A percentile compares a stretch with the other conserved stretches of the same genome.
These are phyloP conservation scores for Penicillium soppii DNA, from an alignment of 495 filamentous ascomycete species.

Conservation along the genomic window DNA sequence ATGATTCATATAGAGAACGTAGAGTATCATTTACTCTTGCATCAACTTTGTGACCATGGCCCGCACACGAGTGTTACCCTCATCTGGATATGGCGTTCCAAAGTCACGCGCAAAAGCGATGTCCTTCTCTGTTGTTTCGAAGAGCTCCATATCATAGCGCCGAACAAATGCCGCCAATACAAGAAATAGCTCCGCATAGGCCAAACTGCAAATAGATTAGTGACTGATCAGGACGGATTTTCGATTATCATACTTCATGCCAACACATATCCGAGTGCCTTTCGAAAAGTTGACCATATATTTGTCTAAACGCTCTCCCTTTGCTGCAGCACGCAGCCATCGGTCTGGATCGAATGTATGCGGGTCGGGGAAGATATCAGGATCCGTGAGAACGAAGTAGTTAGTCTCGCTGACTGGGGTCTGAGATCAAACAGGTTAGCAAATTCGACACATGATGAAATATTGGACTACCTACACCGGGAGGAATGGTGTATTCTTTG, in stretches of 20 bases:
- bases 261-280: slow-evolving; percentile 43
- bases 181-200: slow-evolving; percentile 45
- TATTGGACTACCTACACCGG: slow-evolving; percentile 23
- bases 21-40: too few relatives aligned
- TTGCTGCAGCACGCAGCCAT: slow-evolving; percentile 40
- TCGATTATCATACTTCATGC: slow-evolving; percentile 33
- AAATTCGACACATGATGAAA: slow-evolving; percentile 1
- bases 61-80: slow-evolving; percentile 19
- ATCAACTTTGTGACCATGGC: slow-evolving; percentile 19
- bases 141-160: slow-evolving; percentile 39
- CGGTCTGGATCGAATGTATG: slow-evolving; percentile 48
- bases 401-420: slow-evolving; percentile 46
- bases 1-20: too few relatives aligned
- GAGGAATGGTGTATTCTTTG: slow-evolving; percentile 34
- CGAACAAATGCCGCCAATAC: slow-evolving; percentile 34
- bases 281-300: slow-evolving; percentile 43
- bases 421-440: slow-evolving; percentile 11
- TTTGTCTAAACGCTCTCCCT: slow-evolving; percentile 31
- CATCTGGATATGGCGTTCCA: slow-evolving; percentile 15
- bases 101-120: slow-evolving; percentile 30
- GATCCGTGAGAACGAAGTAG: slow-evolving; percentile 46
- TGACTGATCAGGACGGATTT: slow-evolving; percentile 4
- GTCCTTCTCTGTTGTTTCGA: slow-evolving; percentile 29
- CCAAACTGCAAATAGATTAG: slow-evolving; percentile 30
- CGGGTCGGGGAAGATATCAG: slow-evolving; percentile 48